Percentiles rank a stretch among this genome's conserved stretches.
phyloP scores from a whole-genome alignment of 2,329 filamentous ascomycete genomes.

The Trichoderma guizhouense region DNA sequence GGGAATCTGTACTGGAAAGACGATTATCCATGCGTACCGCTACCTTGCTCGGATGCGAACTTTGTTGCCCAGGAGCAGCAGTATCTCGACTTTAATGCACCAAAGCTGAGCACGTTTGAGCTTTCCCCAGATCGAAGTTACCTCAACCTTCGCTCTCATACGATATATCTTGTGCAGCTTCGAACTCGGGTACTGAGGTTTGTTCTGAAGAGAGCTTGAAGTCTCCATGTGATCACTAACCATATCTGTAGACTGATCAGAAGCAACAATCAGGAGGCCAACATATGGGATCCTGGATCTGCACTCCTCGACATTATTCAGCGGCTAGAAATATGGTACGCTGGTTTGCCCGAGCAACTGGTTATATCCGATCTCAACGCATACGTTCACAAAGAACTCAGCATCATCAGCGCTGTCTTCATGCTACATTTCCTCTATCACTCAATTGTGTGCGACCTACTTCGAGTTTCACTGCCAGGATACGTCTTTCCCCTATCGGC shows the following conservation, averaged over 20 bases:
- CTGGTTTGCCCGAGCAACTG: not conserved
- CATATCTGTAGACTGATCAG: not conserved
- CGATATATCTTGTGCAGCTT: slow-evolving; percentile 9
- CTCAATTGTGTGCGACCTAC: slow-evolving; percentile 2
- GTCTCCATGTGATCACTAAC: not conserved
- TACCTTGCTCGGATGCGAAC: slow-evolving; percentile 8
- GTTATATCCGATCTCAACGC: slow-evolving; percentile 1
- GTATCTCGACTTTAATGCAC: not conserved
- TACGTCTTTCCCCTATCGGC: slow-evolving; percentile 6
- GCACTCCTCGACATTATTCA: slow-evolving; percentile 11
- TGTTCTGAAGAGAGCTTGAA: not conserved
- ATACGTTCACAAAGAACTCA: slow-evolving; percentile 12
- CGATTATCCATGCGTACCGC: not conserved
- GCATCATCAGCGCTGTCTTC: not conserved
- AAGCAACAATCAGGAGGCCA: not conserved
- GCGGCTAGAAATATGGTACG: not conserved
- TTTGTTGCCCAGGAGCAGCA: slow-evolving; percentile 5
- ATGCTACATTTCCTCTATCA: slow-evolving; percentile 14
- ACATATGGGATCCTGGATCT: slow-evolving; percentile 6
- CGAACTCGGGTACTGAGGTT: not conserved
- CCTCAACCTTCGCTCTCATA: slow-evolving; percentile 5
- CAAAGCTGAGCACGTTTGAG: slow-evolving; percentile 1
- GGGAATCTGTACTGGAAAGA: slow-evolving; percentile 3
- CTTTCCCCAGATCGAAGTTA: not conserved
- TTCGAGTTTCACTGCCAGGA: slow-evolving; percentile 1